phyloP scores from a whole-genome alignment of 2,329 filamentous ascomycete genomes.

The Cordyceps cicadae region DNA sequence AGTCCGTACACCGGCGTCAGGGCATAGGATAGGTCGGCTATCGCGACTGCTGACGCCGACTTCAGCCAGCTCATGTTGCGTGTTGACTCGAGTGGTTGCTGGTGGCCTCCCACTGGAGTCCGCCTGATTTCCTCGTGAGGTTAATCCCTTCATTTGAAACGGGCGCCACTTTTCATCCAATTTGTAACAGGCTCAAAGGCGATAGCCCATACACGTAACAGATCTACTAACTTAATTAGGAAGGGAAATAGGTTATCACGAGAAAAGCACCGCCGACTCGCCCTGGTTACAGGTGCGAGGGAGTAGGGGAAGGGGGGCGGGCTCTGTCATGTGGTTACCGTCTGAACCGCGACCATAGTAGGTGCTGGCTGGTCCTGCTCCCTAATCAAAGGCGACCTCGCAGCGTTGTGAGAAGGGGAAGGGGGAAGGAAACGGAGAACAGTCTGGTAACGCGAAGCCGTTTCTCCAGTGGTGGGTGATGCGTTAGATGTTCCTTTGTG shows the following conservation, averaged over 20 bases:
- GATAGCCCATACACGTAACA: background rate
- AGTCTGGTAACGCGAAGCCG: constrained; percentile 1
- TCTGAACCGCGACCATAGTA: background rate
- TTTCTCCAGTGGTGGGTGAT: background rate
- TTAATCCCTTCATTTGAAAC: constrained; percentile 8
- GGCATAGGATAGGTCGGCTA: background rate
- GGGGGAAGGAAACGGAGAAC: background rate
- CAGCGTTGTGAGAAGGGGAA: background rate
- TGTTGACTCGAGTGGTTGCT: too few species aligned
- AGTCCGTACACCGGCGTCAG: background rate
- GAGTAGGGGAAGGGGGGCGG: background rate
- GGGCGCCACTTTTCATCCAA: constrained; percentile 3
- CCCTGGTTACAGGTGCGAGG: background rate
- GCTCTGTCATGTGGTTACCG: background rate
- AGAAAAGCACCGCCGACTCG: background rate
- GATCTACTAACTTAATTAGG: background rate
- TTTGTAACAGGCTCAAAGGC: background rate
- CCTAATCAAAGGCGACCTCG: background rate
- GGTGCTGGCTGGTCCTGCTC: background rate
- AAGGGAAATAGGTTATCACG: background rate
- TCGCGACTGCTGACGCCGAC: background rate
- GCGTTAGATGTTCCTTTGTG: background rate
- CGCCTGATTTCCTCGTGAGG: background rate
- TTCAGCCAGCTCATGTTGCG: background rate
- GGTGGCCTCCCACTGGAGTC: background rate